Base-by-base conservation (phyloP, 352 stramenopile species). In the Pythium coloratum region DNA sequence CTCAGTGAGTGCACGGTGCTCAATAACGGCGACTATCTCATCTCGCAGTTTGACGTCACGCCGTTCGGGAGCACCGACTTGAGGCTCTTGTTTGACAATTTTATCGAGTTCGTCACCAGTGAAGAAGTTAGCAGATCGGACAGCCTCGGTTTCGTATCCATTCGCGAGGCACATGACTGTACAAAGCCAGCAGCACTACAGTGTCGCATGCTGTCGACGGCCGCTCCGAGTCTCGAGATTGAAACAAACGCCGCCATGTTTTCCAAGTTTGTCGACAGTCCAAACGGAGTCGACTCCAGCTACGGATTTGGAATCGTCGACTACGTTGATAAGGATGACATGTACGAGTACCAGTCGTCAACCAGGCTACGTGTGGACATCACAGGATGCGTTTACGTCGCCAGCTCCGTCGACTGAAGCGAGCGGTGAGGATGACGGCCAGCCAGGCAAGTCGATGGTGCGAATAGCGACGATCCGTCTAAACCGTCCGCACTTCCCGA, bases 281-380 rank as follows among this genome's bases (percentile, higher is more conserved):
- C 36, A 1, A 32, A 50, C 34, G 34, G 34, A 3, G 16, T 30
- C 1, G 28, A 14, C 2, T 12, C 56, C 3, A 30, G 34, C 14
- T 56, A 61, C 12, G 62, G 20, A 6, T 13, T 67, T 12, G 40
- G 55, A 7, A 36, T 62, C 18, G 40, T 57, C 30, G 62, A 67
- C n/a, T 58, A 46, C 53, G 57, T 70, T 18, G 64, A 70, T 32
- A 36, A 62, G 8, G 64, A 70, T 30, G 64, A 70, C 13, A n/a
- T 54, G 16, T 57, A 38, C 20, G 49, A 56, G 1, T 70, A 66
- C 40, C 36, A 66, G 26, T 38, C 56, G 2, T 24, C 44, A 20
- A 59, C 47, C 13, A 57, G 64, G 10, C 26, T 66, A 33, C 62
- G 62, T 20, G 44, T 53, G 33, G 42, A 63, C 55, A 40, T 64